phyloP scores from a whole-genome alignment of 2,329 filamentous ascomycete species.

The Verticillium albo-atrum region DNA sequence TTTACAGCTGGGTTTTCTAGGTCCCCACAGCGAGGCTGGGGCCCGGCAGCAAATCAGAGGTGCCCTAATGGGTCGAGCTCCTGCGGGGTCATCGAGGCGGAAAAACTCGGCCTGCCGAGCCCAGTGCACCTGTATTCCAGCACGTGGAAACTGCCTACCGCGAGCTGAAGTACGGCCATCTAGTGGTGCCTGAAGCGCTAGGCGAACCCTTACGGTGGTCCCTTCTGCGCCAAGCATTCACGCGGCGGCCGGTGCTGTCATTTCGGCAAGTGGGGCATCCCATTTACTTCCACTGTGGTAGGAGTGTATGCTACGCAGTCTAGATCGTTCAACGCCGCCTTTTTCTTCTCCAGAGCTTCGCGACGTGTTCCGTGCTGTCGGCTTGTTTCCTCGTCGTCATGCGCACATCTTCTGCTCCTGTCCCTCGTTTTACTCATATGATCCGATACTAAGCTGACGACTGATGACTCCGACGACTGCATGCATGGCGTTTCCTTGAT shows the following conservation, averaged over 20 bases:
- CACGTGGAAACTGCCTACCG: too few relatives aligned
- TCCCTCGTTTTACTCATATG: neutral
- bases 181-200: neutral
- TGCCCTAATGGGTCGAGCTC: neutral
- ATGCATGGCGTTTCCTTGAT: neutral
- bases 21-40: neutral
- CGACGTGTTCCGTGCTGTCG: neutral
- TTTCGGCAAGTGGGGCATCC: neutral
- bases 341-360: neutral
- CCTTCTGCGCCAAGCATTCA: neutral
- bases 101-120: conserved; percentile 2
- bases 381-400: neutral
- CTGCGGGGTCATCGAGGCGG: conserved; percentile 1
- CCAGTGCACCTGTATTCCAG: too few relatives aligned
- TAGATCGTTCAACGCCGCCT: neutral
- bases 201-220: neutral
- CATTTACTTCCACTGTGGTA: too few relatives aligned
- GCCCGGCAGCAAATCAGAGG: neutral
- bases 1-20: neutral
- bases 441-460: neutral
- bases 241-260: neutral
- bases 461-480: neutral
- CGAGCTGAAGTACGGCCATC: too few relatives aligned
- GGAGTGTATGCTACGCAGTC: too few relatives aligned
- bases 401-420: neutral